Conservation (phyloP, 192 early-diverging fungal genomes). For the Rhizophagus sp. region DNA sequence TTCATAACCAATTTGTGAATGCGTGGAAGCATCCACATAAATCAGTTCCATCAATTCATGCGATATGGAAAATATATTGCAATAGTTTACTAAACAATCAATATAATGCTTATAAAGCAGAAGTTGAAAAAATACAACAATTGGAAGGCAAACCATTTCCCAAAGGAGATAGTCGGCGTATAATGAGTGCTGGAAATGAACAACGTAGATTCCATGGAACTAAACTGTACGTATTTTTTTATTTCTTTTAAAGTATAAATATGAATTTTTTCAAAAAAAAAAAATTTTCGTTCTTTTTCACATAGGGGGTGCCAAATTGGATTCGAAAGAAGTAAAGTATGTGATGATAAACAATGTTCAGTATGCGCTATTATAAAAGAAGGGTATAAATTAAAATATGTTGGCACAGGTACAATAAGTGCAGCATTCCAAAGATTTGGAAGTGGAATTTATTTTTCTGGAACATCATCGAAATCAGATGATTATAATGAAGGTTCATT, state of each 20-base stretch:
- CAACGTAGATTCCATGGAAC: constrained; percentile 37
- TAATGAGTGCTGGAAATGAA: constrained; percentile 33
- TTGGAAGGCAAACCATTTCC: constrained; percentile 29
- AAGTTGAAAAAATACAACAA: constrained; percentile 20
- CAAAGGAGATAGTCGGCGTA: constrained; percentile 18
- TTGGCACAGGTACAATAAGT: constrained; percentile 22
- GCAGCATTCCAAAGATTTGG: constrained; percentile 31
- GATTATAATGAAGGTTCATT: constrained; percentile 30
- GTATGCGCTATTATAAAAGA: constrained; percentile 30
- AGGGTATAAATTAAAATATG: constrained; percentile 25
- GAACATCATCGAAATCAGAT: constrained; percentile 37
- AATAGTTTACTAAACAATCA: not conserved
- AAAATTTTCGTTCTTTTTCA: not conserved
- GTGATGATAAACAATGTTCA: constrained; percentile 22
- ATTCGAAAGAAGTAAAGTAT: not conserved
- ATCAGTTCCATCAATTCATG: constrained; percentile 11
- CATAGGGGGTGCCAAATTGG: constrained; percentile 15
- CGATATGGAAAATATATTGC: constrained; percentile 30
- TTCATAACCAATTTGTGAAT: constrained; percentile 20
- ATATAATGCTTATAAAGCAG: constrained; percentile 29
- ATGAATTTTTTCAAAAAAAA: not conserved
- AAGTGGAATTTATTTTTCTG: constrained; percentile 34
- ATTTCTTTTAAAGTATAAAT: not conserved
- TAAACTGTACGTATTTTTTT: constrained; percentile 11
- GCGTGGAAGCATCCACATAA: constrained; percentile 34